Evolutionary conservation across 1,284 basidiomycete genomes (phyloP).

Genomic region (Ceratobasidium sp.): DNA sequence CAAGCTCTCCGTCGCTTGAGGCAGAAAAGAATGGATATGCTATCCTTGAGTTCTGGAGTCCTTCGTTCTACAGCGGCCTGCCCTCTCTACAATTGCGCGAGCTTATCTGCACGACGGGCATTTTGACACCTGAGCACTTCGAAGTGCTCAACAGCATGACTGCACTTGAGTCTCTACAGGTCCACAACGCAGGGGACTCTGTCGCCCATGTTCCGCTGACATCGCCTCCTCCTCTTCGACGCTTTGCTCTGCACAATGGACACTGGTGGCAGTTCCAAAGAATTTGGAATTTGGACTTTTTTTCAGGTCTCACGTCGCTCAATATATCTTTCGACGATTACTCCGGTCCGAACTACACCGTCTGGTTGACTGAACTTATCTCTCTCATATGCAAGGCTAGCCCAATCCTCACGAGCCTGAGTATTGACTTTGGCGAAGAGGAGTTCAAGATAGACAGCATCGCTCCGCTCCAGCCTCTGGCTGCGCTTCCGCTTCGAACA

Average conservation of each 20-base stretch:
- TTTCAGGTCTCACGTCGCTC: background rate
- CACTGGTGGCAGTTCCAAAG: background rate
- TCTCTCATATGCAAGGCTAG: background rate
- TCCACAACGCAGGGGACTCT: background rate
- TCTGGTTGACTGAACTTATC: background rate
- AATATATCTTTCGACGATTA: background rate
- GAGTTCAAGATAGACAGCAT: background rate
- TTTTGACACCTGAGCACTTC: background rate
- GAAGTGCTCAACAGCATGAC: background rate
- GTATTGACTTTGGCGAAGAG: background rate
- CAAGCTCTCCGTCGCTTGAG: background rate
- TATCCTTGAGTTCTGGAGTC: background rate
- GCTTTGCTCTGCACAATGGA: background rate
- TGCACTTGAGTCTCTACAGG: background rate
- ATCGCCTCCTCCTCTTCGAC: background rate
- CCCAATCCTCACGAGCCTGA: background rate
- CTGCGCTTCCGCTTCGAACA: background rate
- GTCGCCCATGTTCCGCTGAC: background rate
- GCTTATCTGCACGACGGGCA: conserved; percentile 8
- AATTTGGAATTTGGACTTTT: conserved; percentile 3
- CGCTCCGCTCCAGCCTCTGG: background rate
- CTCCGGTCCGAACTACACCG: background rate
- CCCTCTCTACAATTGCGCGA: background rate
- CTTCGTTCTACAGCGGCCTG: background rate
- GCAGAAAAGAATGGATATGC: conserved; percentile 3